These are phyloP conservation scores for Arthrobotrys entomopaga DNA, from an alignment of 2,329 filamentous ascomycete species.

Conservation along the genomic window DNA sequence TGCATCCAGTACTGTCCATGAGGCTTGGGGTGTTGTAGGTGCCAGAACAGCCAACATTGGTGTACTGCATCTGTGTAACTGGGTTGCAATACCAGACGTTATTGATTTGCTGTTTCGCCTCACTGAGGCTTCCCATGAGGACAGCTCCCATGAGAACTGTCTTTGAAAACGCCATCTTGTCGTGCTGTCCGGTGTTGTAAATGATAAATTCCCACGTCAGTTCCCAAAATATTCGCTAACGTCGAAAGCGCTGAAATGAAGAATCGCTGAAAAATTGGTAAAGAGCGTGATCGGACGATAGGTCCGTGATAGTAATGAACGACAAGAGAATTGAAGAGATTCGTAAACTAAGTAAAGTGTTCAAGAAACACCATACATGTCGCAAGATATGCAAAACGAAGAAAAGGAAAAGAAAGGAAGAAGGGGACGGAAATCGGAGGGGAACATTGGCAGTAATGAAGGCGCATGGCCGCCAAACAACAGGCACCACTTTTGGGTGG, in stretches of 20 bases:
- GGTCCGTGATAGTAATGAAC: constrained; percentile 45
- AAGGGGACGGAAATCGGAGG: constrained; percentile 25
- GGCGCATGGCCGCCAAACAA: constrained; percentile 40
- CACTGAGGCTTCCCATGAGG: constrained; percentile 40
- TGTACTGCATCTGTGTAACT: constrained; percentile 50
- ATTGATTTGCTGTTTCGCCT: constrained; percentile 41
- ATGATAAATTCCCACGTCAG: constrained; percentile 20
- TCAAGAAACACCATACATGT: constrained; percentile 50
- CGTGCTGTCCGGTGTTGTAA: constrained; percentile 16
- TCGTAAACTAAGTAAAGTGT: constrained; percentile 46
- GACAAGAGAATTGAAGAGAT: constrained; percentile 50
- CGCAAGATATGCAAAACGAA: constrained; percentile 33
- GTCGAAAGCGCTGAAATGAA: constrained; percentile 21
- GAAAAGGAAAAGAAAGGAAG: constrained; percentile 32
- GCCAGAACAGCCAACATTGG: constrained; percentile 45
- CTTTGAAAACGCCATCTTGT: constrained; percentile 43
- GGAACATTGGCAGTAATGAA: constrained; percentile 54
- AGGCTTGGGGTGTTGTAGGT: constrained; percentile 39
- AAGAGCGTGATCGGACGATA: constrained; percentile 51
- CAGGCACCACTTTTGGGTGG: constrained; percentile 24
- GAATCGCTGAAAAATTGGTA: constrained; percentile 26
- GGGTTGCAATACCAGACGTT: constrained; percentile 45
- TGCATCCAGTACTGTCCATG: constrained; percentile 36
- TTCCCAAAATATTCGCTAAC: constrained; percentile 30
- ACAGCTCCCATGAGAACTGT: constrained; percentile 39